Evolutionary conservation across 1,139 yeast genomes (phyloP), one percentile per base, ranked within the genome.

Genomic region (Kurtzmaniella quercitrusa): DNA sequence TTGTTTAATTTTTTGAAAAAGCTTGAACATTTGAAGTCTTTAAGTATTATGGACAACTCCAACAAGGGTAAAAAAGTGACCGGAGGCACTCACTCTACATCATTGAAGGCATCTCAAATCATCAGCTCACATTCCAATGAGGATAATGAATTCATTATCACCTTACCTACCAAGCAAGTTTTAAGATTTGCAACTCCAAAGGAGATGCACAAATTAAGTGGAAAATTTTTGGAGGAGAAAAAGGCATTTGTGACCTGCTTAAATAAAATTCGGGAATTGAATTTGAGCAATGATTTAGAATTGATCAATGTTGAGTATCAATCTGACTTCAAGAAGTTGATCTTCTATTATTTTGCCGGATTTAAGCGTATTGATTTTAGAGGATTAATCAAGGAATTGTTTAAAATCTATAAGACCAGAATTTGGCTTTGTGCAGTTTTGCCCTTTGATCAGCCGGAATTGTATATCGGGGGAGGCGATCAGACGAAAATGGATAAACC

Each of bases 371-470:
- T 93, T 47, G 98, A 93, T 63, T 93, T 93, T 62, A 76, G 98
- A 55, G 95, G 87, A 38, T 76, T 94, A 56, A 95, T 93, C 45
- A 85, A 93, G 53, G 98, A 93, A 56, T 69, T 93, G 49, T 93
- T 93, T 71, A 84, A 93, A 56, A 85, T 88, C 47, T 93, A 89
- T 74, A 93, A 93, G 67, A 93, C 98, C 1, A 78, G 98, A 58
- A 93, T 93, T 54, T 94, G 98, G 98, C 78, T 91, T 74, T 91
- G 97, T 68, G 95, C 97, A 3, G 88, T 91, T 4, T 60, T 69
- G 39, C 74, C 74, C 1, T 57, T 57, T 45, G 68, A 67, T 48
- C 61, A 59, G 46, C 68, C 74, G 3, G 59, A 61, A 37, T 53
- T 65, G 39, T 66, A 63, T 42, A 58, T 54, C 26, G 53, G 53